Conservation (phyloP, 2,329 filamentous ascomycete genomes). For the Colletotrichum neosansevieriae region DNA sequence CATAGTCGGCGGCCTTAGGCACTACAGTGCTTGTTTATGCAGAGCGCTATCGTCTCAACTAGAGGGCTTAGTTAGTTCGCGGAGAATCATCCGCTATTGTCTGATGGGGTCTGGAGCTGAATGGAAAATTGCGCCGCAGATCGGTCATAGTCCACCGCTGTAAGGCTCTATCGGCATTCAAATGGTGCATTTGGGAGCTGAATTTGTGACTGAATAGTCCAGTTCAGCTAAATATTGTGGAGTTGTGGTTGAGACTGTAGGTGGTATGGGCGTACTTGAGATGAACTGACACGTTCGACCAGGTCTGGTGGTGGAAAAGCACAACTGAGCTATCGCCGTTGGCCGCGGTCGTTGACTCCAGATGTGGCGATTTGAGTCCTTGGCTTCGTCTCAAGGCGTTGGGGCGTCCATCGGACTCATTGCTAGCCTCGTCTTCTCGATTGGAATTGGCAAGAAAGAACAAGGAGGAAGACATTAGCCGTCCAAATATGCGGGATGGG, state of each 20-base stretch:
- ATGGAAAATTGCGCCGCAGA: slow-evolving; percentile 3
- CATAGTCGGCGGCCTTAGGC: slow-evolving; percentile 20
- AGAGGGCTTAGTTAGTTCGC: slow-evolving; percentile 27
- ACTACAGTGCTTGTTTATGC: slow-evolving; percentile 36
- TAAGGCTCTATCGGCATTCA: slow-evolving; percentile 7
- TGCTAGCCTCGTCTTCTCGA: background rate
- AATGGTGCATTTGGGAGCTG: background rate
- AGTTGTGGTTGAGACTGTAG: background rate
- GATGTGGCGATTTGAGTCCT: slow-evolving; percentile 11
- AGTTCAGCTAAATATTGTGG: background rate
- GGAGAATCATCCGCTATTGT: background rate
- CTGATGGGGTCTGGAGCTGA: slow-evolving; percentile 18
- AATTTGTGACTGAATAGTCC: background rate
- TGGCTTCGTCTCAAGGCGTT: background rate
- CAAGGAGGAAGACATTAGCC: slow-evolving; percentile 2
- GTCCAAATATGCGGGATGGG: slow-evolving; percentile 19
- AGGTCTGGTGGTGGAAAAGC: background rate
- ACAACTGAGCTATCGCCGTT: background rate
- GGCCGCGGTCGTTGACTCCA: background rate
- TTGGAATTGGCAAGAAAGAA: slow-evolving; percentile 15
- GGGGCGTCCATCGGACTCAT: background rate
- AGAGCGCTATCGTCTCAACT: slow-evolving; percentile 38
- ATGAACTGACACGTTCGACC: background rate
- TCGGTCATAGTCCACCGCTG: background rate
- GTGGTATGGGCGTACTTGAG: slow-evolving; percentile 9